Evolutionary conservation across 1,284 basidiomycete genomes (phyloP).

Genomic region (Clitocybe nebularis): DNA sequence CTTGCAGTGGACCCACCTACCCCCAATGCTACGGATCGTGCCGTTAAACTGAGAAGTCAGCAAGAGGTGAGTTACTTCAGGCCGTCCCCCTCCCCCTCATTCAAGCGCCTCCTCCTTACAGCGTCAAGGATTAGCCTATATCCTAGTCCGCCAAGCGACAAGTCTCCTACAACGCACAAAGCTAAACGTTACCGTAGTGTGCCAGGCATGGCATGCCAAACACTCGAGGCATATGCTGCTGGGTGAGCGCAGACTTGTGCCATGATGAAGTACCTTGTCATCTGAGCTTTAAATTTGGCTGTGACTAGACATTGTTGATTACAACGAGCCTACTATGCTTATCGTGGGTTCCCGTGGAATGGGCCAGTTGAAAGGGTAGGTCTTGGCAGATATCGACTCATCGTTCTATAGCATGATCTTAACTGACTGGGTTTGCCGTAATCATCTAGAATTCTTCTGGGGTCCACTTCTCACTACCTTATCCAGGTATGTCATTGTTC

Average conservation of each 20-base stretch:
- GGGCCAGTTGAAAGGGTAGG: slow-evolving; percentile 85
- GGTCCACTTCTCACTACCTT: slow-evolving; percentile 96
- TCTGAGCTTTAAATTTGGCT: not conserved
- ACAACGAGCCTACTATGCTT: slow-evolving; percentile 87
- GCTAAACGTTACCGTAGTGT: slow-evolving; percentile 82
- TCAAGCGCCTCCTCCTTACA: slow-evolving; percentile 27
- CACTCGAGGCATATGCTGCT: slow-evolving; percentile 92
- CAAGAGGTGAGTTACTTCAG: slow-evolving; percentile 63
- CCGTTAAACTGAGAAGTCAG: slow-evolving; percentile 77
- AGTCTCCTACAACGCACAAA: slow-evolving; percentile 86
- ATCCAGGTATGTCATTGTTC: slow-evolving; percentile 57
- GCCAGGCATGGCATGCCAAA: slow-evolving; percentile 96
- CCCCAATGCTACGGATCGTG: slow-evolving; percentile 66
- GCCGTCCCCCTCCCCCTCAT: slow-evolving; percentile 3
- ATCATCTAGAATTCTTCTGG: slow-evolving; percentile 76
- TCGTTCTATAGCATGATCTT: too few relatives aligned
- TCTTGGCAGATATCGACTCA: not conserved
- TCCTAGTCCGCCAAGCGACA: slow-evolving; percentile 86
- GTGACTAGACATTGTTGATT: slow-evolving; percentile 79
- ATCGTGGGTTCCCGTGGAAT: slow-evolving; percentile 94
- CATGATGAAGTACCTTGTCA: not conserved
- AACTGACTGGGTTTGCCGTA: too few relatives aligned
- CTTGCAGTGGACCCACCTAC: slow-evolving; percentile 73
- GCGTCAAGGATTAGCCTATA: slow-evolving; percentile 86
- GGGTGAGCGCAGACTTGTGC: slow-evolving; percentile 36